Evolutionary conservation across 768 basidiomycete species (phyloP).

Genomic region (Lactifluus rugatus): DNA sequence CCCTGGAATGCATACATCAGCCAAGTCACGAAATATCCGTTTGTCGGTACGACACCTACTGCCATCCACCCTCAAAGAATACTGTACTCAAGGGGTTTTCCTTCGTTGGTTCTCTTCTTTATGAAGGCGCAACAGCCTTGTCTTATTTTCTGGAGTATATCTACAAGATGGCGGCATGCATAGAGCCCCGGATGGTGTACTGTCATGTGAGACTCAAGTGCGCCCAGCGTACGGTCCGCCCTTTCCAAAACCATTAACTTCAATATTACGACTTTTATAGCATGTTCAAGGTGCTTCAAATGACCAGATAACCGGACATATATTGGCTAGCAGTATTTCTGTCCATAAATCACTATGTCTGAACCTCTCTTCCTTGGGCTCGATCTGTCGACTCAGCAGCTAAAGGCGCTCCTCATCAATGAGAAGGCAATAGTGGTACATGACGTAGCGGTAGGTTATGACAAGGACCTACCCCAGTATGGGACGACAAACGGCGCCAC

Average conservation of each 20-base stretch:
- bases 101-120: neutral
- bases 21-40: neutral
- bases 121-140: no score
- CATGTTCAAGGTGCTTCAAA: neutral
- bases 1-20: neutral
- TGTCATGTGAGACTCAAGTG: no score
- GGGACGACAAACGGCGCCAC: constrained; percentile 58
- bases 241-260: no score
- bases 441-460: constrained; percentile 70
- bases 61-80: neutral
- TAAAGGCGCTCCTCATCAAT: constrained; percentile 65
- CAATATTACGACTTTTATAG: no score
- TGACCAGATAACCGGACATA: neutral
- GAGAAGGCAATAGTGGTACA: constrained; percentile 49
- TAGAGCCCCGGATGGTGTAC: no score
- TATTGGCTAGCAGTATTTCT: neutral
- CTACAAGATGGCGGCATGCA: no score
- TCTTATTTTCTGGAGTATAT: no score
- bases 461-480: constrained; percentile 64
- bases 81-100: no score
- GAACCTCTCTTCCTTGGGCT: constrained; percentile 60
- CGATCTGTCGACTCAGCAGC: constrained; percentile 79
- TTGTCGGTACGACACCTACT: neutral
- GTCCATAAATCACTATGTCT: constrained; percentile 5
- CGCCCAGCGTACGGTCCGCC: no score